A percentile compares a stretch with the other conserved stretches of the same genome.
Evolutionary conservation across 2,329 filamentous ascomycete genomes (phyloP).

Genomic region (Cryoendolithus antarcticus): DNA sequence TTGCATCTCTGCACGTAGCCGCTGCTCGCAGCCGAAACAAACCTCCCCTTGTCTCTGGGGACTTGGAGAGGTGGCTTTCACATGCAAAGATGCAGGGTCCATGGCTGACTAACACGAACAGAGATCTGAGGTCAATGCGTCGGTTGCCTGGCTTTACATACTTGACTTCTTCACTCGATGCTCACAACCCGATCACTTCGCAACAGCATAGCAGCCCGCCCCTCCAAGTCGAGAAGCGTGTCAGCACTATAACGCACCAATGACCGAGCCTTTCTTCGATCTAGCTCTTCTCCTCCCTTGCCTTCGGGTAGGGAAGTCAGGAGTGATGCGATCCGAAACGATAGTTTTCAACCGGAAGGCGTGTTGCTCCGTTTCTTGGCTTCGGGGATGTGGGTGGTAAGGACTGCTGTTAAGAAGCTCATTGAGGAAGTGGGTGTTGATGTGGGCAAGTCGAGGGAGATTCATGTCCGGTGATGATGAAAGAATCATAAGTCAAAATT

Average conservation of each 20-base stretch:
- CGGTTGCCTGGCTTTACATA: too few species aligned
- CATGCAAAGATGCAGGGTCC: too few species aligned
- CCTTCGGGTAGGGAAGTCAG: background rate
- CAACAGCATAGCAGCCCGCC: conserved; percentile 2
- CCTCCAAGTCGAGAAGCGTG: background rate
- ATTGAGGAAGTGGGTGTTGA: background rate
- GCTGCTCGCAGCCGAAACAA: too few species aligned
- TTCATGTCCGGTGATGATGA: conserved; percentile 6
- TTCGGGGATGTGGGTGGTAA: conserved; percentile 1
- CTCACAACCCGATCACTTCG: too few species aligned
- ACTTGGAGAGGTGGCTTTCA: too few species aligned
- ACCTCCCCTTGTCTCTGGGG: too few species aligned
- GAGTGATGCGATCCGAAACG: background rate
- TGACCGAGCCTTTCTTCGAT: conserved; percentile 1
- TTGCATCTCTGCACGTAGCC: too few species aligned
- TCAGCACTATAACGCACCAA: conserved; percentile 6
- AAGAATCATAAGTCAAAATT: conserved; percentile 7
- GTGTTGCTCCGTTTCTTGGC: conserved; percentile 3
- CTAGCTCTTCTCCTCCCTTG: background rate
- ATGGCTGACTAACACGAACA: too few species aligned
- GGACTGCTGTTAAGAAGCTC: conserved; percentile 3
- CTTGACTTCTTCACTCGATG: too few species aligned
- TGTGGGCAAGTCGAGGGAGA: background rate
- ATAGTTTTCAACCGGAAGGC: conserved; percentile 8
- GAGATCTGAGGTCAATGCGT: too few species aligned